A percentile compares a stretch with the other conserved stretches of the same genome.
Conservation (phyloP, 805 yeast genomes). For the Candida maris region DNA sequence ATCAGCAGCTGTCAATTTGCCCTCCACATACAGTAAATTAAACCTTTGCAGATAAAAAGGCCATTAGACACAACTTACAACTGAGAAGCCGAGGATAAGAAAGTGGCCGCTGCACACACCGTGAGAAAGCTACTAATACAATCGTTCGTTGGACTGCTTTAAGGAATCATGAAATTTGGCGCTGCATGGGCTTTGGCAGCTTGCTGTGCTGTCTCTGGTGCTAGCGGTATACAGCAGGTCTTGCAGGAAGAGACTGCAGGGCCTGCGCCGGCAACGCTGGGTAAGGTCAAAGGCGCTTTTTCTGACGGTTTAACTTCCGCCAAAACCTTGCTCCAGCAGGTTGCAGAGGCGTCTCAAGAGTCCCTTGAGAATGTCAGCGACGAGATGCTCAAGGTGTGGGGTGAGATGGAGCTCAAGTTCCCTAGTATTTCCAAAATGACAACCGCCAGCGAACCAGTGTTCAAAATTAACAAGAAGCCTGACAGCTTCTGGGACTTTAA, state of each 20-base stretch:
- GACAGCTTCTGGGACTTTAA: slow-evolving; percentile 34
- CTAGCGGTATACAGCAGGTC: slow-evolving; percentile 1
- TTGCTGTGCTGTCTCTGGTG: neutral
- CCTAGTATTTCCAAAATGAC: slow-evolving; percentile 53
- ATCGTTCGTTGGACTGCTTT: no score
- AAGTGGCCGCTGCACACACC: no score
- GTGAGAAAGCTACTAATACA: no score
- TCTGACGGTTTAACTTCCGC: slow-evolving; percentile 5
- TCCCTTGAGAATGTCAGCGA: slow-evolving; percentile 46
- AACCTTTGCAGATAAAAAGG: no score
- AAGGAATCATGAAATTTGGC: neutral
- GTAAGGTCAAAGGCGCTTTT: slow-evolving; percentile 2
- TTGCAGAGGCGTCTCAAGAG: slow-evolving; percentile 49
- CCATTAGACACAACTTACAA: no score
- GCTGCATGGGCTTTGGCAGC: neutral
- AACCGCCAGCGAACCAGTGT: slow-evolving; percentile 48
- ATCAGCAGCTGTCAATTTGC: no score
- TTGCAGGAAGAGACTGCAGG: slow-evolving; percentile 1
- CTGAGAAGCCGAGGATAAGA: no score
- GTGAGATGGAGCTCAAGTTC: slow-evolving; percentile 57
- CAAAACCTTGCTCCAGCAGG: slow-evolving; percentile 34
- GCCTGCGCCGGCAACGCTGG: slow-evolving; percentile 10
- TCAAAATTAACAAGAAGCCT: slow-evolving; percentile 32
- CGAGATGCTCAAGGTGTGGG: slow-evolving; percentile 53
- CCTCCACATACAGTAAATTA: no score